Base-by-base conservation (phyloP, 352 stramenopile genomes). In the Globisporangium rhizosaccharum region DNA sequence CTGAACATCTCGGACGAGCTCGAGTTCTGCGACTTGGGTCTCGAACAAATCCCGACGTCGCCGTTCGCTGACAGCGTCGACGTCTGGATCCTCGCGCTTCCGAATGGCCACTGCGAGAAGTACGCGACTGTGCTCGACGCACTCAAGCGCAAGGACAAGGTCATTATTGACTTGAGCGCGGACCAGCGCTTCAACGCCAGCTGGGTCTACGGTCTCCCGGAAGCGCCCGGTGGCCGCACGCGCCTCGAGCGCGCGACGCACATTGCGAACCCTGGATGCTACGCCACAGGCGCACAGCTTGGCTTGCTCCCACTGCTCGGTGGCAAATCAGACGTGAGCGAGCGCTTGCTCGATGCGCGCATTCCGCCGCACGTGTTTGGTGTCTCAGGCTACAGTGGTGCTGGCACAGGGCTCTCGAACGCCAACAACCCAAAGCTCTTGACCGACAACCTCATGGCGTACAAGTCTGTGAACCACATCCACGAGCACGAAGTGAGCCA, bases 391-490 rank as follows among this genome's bases (percentile, higher is more conserved):
- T 96, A 96, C 73, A 94, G 82, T 30, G 88, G 88, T 50, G 88
- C 88, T 37, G 88, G 88, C 55, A 96, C 86, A 7, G 82, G 71
- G 6, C 75, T 82, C 49, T 95, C 85, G 50, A 79, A 80, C 56
- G 82, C 89, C 47, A 96, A 96, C 72, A 76, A 96, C 68, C 64
- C 75, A 33, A 69, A 78, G 25, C 70, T 93, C 33, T 76, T 96
- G 37, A 36, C 77, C 25, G 84, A 95, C 71, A 96, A 96, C 70
- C 76, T 96, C 53, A 76, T 96, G 62, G 85, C 86, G 25, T 96
- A 96, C 86, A 94, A 93, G 69, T 92, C 84, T 18, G 87, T 96
- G 53, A 79, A 87, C 62, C 88, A 96, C 73, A 96, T 96, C 60
- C 88, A 96, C 66, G 88, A 96, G 66, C 59, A 79, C 56, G 88